Percentiles rank a stretch among this genome's conserved stretches.
phyloP scores from a whole-genome alignment of 2,329 filamentous ascomycete genomes.

The Byssothecium circinans region DNA sequence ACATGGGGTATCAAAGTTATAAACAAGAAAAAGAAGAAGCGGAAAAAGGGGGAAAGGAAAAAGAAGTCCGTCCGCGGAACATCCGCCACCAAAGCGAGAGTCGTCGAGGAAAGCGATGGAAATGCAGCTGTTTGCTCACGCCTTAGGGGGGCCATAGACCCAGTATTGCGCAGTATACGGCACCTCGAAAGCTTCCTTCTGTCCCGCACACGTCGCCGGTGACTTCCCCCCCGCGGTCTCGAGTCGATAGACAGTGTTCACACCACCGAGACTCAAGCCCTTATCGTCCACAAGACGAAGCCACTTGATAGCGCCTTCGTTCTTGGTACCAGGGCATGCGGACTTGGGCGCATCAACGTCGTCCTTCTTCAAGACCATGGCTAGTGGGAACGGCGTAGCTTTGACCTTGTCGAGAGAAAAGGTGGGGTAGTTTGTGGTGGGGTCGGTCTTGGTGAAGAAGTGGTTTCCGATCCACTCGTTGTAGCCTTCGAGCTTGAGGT shows the following conservation, averaged over 20 bases:
- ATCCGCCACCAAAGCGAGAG: no score
- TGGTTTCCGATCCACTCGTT: slow-evolving; percentile 61
- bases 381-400: slow-evolving; percentile 47
- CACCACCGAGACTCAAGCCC: slow-evolving; percentile 41
- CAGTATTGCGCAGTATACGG: slow-evolving; percentile 53
- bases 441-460: slow-evolving; percentile 59
- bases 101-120: no score
- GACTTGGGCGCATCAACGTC: slow-evolving; percentile 55
- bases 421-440: slow-evolving; percentile 47
- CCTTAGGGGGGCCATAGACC: slow-evolving; percentile 44
- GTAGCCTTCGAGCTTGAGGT: slow-evolving; percentile 34
- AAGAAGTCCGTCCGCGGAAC: no score
- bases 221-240: slow-evolving; percentile 52
- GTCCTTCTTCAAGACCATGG: slow-evolving; percentile 51
- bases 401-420: slow-evolving; percentile 57
- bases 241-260: slow-evolving; percentile 52
- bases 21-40: slow-evolving; percentile 3
- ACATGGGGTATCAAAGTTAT: slow-evolving; percentile 5
- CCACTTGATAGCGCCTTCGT: slow-evolving; percentile 50
- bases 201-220: slow-evolving; percentile 44
- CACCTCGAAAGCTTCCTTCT: slow-evolving; percentile 39
- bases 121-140: slow-evolving; percentile 16
- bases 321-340: slow-evolving; percentile 42
- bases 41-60: no score
- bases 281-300: slow-evolving; percentile 48